Evolutionary conservation across 352 stramenopile genomes (phyloP), one percentile per base, ranked within the genome.

Genomic region (Phytophthora pisi): DNA sequence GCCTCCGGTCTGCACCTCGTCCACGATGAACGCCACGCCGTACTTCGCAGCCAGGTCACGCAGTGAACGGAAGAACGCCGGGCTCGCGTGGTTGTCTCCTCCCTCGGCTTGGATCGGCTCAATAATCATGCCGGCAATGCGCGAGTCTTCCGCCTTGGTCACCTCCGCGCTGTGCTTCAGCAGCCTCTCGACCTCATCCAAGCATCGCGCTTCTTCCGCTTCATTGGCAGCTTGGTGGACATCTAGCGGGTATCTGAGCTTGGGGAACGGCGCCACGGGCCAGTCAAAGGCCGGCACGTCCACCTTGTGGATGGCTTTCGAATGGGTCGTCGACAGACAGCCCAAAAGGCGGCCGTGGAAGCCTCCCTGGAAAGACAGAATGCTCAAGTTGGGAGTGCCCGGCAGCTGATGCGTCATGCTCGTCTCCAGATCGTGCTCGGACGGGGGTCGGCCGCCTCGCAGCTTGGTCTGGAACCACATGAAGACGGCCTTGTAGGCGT

Each of bases 401-500:
- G 87, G 87, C 20, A 83, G 31, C 28, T 86, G 79, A 66, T 95
- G 82, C 45, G 69, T 65, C 85, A 95, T 95, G 18, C 73, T 89
- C 28, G 69, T 88, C 56, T 90, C 81, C 8, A 95, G 55, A 18
- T 95, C 87, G 51, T 79, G 70, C 16, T 77, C 63, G 2, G 84
- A 89, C 2, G 87, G 87, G 5, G 84, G 77, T 8, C 65, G 61
- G 18, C 87, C 85, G 18, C 83, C 83, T 60, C 87, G 74, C 40
- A 81, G 40, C 64, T 90, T 90, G 51, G 81, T 93, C 67, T 91
- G 85, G 61, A 93, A 90, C 87, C 87, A 95, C 55, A 95, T 93
- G 66, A 95, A 95, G n/a, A 89, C 87, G 15, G 85, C 84, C 57
- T 95, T 95, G 78, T 90, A 95, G 8, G 87, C 87, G 58, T 93